Evolutionary conservation across 257 asterid species (phyloP), one percentile per base, ranked within the genome.

Genomic region (Nyctanthes arbortristis): DNA sequence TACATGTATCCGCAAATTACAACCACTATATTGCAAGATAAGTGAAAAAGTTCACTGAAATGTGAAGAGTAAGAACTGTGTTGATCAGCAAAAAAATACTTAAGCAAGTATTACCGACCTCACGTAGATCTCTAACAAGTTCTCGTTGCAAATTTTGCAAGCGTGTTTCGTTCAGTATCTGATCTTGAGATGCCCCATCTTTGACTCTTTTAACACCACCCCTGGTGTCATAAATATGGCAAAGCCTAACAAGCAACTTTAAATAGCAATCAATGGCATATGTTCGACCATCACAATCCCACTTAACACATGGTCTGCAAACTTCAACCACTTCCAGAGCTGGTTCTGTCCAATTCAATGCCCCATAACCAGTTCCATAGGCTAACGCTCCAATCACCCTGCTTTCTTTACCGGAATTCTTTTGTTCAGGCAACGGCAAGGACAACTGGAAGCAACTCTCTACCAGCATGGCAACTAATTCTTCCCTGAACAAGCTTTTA

Each of bases 391-490:
- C 97, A 63, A 91, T 89, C 54, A 91, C 97, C 79, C 97, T 79
- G 82, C 96, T 84, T 73, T 91, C 97, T 88, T 72, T 91, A 30
- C 96, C 95, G 18, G 97, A 82, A 81, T 74, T 82, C 72, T 81
- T 87, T 65, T 88, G 95, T 69, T 89, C 96, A 55, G 97, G 96
- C 84, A 91, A 77, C 1, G 97, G 97, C 64, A 91, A 75, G 31
- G 97, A 91, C 80, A 91, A 77, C 86, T 91, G 97, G 79, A 91
- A 91, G 85, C 97, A 91, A 78, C 96, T 91, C 74, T 91, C 97
- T 8, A 91, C 96, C 69, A 91, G 80, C 94, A 87, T 91, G 33
- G 97, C 92, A 30, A 91, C 96, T 74, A 91, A 72, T 81, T 91
- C 97, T 81, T 91, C 97, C 80, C 97, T 84, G 71, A 91, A 91